Evolutionary conservation across 176 grass and related monocot species (phyloP), one percentile per base, ranked within the genome.

Genomic region (Paspalum notatum): DNA sequence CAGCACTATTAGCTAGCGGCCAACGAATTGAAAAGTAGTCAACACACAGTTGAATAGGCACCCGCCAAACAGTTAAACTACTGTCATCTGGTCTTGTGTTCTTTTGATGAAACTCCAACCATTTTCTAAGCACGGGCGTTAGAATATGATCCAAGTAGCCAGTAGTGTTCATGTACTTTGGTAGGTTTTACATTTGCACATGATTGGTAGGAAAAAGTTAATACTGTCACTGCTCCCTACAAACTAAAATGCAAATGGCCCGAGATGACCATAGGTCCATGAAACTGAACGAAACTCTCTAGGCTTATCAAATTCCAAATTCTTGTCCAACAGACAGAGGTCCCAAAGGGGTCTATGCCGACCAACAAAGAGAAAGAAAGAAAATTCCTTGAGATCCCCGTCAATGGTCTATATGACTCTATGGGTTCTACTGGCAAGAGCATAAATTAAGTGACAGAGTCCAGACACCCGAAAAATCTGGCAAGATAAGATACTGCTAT

Each of bases 111-210:
- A 68, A 84, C 44, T 5, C 3, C 18, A 68, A 75, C 16, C 76
- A 54, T 55, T 70, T 26, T 68, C 72, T 58, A 79, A 73, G 51
- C 24, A 41, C 7, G 15, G 54, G 13, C 18, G 21, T 25, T 75
- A 82, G 45, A 55, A 46, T 76, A 61, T 7, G 37, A 3, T 18
- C 37, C 17, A 32, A 27, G 14, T 66, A 75, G 16, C 6, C 49
- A 67, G 1, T 17, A 16, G 50, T 25, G 43, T 26, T 62, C 26
- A 12, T 72, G 54, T 5, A 32, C 22, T 44, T 6, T 16, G 67
- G 54, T 76, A 89, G 82, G 82, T 59, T 84, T 88, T 77, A 62
- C 82, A 14, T 71, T 47, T 58, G 72, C 41, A 44, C 78, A 89
- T 89, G 83, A 78, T 85, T 73, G 72, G 77, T 52, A 71, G 39